Conservation (phyloP, 164 flowering plant genomes). For the Tinospora cordifolia region DNA sequence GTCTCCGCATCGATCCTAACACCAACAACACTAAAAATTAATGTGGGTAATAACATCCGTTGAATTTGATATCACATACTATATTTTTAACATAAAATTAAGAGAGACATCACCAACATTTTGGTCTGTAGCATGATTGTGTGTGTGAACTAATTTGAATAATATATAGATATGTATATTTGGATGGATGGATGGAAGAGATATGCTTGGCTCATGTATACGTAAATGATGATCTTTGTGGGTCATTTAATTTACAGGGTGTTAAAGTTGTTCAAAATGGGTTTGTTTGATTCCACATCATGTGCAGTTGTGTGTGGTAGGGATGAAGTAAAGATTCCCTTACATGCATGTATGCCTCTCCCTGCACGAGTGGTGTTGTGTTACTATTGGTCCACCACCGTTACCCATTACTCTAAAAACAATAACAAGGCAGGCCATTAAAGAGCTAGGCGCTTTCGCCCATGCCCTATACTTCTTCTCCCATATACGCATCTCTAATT, state of each 20-base stretch:
- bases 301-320: background rate
- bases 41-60: too few species aligned
- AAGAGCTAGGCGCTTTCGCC: too few species aligned
- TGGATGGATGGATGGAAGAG: background rate
- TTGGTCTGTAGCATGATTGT: too few species aligned
- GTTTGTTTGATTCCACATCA: slow-evolving; percentile 1
- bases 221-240: background rate
- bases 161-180: background rate
- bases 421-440: too few species aligned
- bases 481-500: background rate
- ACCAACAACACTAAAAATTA: too few species aligned
- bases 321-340: slow-evolving; percentile 6
- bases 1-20: too few species aligned
- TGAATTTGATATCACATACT: too few species aligned
- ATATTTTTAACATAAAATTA: too few species aligned
- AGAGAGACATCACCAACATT: too few species aligned
- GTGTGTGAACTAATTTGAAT: too few species aligned
- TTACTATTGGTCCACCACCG: background rate
- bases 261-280: background rate
- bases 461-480: too few species aligned
- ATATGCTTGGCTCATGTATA: background rate
- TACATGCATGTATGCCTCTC: background rate
- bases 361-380: background rate
- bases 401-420: background rate
- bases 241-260: slow-evolving; percentile 1